phyloP scores from a whole-genome alignment of 495 filamentous ascomycete species.

The Venustampulla echinocandica region DNA sequence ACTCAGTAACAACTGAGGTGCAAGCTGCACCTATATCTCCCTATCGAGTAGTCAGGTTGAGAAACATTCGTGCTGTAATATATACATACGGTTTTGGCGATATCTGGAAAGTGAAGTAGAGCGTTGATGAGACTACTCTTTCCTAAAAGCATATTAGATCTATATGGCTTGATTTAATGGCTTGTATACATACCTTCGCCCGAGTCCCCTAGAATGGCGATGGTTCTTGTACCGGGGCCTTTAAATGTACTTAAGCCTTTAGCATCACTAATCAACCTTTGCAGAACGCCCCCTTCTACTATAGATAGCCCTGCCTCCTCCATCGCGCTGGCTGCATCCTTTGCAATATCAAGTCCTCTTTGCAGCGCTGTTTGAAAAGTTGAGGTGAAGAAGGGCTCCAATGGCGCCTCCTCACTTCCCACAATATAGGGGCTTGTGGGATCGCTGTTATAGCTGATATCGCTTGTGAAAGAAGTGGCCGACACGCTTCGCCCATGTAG shows the following conservation, averaged over 20 bases:
- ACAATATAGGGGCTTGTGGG: conserved; percentile 5
- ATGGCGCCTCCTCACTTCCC: conserved; percentile 10
- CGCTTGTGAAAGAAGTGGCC: conserved; percentile 8
- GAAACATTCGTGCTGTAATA: not conserved
- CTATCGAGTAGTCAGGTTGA: conserved; percentile 4
- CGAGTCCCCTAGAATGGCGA: conserved; percentile 23
- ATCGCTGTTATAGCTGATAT: conserved; percentile 3
- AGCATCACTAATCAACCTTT: conserved; percentile 12
- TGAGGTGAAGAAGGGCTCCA: conserved; percentile 8
- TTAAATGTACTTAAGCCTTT: conserved; percentile 7
- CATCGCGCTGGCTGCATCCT: conserved; percentile 7
- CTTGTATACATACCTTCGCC: conserved; percentile 7
- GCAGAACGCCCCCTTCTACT: conserved; percentile 3
- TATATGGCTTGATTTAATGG: not conserved
- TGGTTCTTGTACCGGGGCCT: conserved; percentile 18
- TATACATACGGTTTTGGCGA: conserved; percentile 21
- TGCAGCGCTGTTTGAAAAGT: conserved; percentile 8
- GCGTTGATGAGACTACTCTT: conserved; percentile 26
- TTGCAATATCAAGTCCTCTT: conserved; percentile 10
- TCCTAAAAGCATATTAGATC: conserved; percentile 11
- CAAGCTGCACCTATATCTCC: conserved; percentile 19
- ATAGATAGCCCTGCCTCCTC: conserved; percentile 1
- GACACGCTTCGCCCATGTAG: conserved; percentile 8
- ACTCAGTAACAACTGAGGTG: conserved; percentile 25
- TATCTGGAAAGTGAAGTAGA: conserved; percentile 22